Evolutionary conservation across 2,329 filamentous ascomycete genomes (phyloP).

Genomic region (Arthrocladium fulminans): DNA sequence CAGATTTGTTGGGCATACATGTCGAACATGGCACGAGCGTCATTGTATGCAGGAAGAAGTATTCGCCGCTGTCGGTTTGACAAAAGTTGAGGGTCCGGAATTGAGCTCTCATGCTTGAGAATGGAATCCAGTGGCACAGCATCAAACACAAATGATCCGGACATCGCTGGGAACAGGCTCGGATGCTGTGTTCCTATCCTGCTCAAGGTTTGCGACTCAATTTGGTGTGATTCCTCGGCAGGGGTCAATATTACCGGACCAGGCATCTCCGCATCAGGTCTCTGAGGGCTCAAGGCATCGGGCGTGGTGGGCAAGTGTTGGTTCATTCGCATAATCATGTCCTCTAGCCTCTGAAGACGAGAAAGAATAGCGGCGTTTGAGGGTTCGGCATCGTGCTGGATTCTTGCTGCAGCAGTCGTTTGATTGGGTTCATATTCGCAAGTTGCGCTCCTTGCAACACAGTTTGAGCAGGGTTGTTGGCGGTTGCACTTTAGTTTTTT

Average conservation of each 20-base stretch:
- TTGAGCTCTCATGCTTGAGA: background rate
- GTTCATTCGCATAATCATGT: conserved; percentile 15
- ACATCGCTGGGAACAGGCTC: background rate
- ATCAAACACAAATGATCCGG: conserved; percentile 5
- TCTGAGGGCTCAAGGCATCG: background rate
- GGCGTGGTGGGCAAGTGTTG: background rate
- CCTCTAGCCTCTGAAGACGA: conserved; percentile 18
- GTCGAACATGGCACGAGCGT: conserved; percentile 26
- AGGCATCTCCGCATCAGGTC: background rate
- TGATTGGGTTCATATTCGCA: conserved; percentile 19
- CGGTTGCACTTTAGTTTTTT: conserved; percentile 49
- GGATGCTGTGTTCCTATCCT: conserved; percentile 1
- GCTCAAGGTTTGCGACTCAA: conserved; percentile 1
- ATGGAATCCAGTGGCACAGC: background rate
- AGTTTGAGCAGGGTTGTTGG: conserved; percentile 43
- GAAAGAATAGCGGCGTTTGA: conserved; percentile 15
- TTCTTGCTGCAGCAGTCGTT: conserved; percentile 2
- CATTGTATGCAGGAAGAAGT: conserved; percentile 26
- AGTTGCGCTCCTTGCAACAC: conserved; percentile 26
- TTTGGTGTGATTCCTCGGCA: conserved; percentile 4
- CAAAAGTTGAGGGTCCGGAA: background rate
- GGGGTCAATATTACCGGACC: conserved; percentile 1
- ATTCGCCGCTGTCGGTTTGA: conserved; percentile 1
- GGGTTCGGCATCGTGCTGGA: conserved; percentile 4
- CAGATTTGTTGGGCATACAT: conserved; percentile 30